A percentile compares a stretch with the other conserved stretches of the same genome.
These are phyloP conservation scores for Zygosaccharomyces pseudorouxii DNA, from an alignment of 805 yeast genomes.

Conservation along the genomic window DNA sequence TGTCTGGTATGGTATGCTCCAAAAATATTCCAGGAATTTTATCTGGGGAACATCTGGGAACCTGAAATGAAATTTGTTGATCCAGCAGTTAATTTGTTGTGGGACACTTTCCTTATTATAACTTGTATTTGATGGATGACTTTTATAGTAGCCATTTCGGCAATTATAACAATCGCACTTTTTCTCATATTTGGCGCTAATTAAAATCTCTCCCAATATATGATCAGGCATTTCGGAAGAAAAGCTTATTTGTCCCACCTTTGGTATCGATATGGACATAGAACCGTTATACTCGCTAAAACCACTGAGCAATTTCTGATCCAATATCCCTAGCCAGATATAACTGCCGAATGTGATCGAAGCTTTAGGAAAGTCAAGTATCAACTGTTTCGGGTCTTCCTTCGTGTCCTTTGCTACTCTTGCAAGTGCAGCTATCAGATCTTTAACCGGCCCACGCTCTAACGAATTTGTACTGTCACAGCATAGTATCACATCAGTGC, in stretches of 20 bases:
- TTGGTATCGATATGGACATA: slow-evolving; percentile 12
- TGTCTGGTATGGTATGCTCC: too few relatives aligned
- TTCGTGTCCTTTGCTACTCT: neutral
- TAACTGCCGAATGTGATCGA: slow-evolving; percentile 1
- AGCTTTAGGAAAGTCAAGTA: slow-evolving; percentile 5
- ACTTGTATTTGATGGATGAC: too few relatives aligned
- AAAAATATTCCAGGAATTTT: slow-evolving; percentile 9
- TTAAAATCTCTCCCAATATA: neutral
- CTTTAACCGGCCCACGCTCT: neutral
- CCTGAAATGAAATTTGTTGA: slow-evolving; percentile 11
- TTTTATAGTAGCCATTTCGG: neutral
- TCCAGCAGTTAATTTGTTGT: slow-evolving; percentile 13
- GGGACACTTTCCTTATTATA: neutral
- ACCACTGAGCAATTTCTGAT: neutral
- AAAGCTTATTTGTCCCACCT: slow-evolving; percentile 9
- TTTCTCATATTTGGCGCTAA: neutral
- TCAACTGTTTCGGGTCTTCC: neutral
- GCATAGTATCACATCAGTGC: slow-evolving; percentile 7
- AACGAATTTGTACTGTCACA: slow-evolving; percentile 1
- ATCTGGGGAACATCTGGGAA: slow-evolving; percentile 15
- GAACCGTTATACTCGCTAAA: slow-evolving; percentile 2
- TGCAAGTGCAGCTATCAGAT: neutral
- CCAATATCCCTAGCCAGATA: slow-evolving; percentile 17
- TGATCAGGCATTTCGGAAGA: neutral
- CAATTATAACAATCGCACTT: neutral